Base-by-base conservation (phyloP, 2,329 filamentous ascomycete species). In the Cadophora malorum region DNA sequence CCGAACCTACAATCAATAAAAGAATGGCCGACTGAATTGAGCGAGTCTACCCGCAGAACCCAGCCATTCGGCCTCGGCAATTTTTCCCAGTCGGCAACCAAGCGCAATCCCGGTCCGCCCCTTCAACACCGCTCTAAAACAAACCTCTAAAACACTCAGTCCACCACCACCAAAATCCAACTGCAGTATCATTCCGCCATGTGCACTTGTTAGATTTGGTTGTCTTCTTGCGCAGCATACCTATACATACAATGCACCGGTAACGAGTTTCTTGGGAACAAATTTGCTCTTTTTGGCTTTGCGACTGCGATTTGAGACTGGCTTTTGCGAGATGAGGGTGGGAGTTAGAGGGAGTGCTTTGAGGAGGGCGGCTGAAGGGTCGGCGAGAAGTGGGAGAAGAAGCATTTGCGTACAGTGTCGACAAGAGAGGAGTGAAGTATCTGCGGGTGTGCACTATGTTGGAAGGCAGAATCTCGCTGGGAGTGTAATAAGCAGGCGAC, bases 371-470 rank as follows among this genome's bases (percentile, higher is more conserved):
- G n/a, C 23, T 58, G 55, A 38, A n/a, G 55, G 55, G 10, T 16
- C 31, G 2, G n/a, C 31, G 55, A 58, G 55, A 25, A 55, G 28
- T 50, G 47, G 50, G 49, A 41, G 64, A 23, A 35, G 67, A 35
- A 25, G 52, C 31, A 45, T 67, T n/a, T 62, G 61, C 47, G 35
- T 41, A n/a, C 67, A 67, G 41, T 69, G 64, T 61, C 31, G 49
- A 1, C 55, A 63, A n/a, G 47, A 63, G 28, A 47, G 47, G 33
- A 47, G 45, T 35, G 53, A 21, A 19, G 14, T 14, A 21, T 12
- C 50, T 45, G 41, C 25, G 23, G 35, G 33, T 19, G 33, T 21
- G 25, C 35, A 31, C 14, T 41, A 25, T 41, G 19, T 28, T 14
- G 10, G 55, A 55, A 49, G 50, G n/a, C 23, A 35, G 7, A n/a